A percentile compares a stretch with the other conserved stretches of the same genome.
Evolutionary conservation across 257 asterid genomes (phyloP).

Genomic region (Fraxinus quadrangulata): DNA sequence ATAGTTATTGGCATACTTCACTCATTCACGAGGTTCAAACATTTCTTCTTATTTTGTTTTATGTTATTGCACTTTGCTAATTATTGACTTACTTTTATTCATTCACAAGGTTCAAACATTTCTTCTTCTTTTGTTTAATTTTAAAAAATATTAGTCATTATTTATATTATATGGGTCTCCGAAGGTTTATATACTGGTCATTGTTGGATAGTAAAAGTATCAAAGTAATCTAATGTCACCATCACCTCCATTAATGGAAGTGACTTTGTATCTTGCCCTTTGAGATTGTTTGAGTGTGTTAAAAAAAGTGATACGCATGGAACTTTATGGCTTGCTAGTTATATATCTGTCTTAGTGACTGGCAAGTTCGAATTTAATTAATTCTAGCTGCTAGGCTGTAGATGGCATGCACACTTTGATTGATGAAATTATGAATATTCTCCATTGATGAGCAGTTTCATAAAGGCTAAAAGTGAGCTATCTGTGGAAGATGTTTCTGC

Average conservation of each 20-base stretch:
- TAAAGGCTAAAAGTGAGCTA: constrained; percentile 88
- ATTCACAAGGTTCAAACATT: background rate
- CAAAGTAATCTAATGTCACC: constrained; percentile 11
- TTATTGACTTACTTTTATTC: background rate
- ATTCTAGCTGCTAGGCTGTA: constrained; percentile 18
- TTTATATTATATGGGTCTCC: background rate
- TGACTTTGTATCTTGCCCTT: constrained; percentile 19
- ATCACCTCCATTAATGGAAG: constrained; percentile 6
- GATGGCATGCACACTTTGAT: constrained; percentile 22
- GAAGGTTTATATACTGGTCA: background rate
- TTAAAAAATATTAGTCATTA: background rate
- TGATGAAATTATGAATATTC: constrained; percentile 29
- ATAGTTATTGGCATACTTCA: background rate
- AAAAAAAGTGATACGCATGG: constrained; percentile 3
- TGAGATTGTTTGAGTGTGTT: constrained; percentile 23
- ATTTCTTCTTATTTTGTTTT: background rate
- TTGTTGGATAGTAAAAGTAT: constrained; percentile 2
- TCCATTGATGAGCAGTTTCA: constrained; percentile 57
- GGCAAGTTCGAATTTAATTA: constrained; percentile 15
- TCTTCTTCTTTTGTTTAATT: background rate
- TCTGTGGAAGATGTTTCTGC: constrained; percentile 72
- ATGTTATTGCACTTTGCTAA: background rate
- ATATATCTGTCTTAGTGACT: background rate
- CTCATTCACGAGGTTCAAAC: background rate
- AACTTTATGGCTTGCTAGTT: background rate